phyloP scores from a whole-genome alignment of 371 early-diverging fungal species.

The Blyttiomyces sp. region DNA sequence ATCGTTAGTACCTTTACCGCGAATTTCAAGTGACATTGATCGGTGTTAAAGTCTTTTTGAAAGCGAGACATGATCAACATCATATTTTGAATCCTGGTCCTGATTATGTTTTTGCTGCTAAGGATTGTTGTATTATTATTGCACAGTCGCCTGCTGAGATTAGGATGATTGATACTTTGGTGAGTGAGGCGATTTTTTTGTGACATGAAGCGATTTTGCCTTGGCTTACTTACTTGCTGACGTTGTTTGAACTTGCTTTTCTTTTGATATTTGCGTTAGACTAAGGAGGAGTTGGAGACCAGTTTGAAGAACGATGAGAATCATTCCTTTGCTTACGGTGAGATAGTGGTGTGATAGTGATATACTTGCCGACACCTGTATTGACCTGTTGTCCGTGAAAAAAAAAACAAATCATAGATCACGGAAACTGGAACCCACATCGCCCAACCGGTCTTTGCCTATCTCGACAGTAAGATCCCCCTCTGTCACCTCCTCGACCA shows the following conservation, averaged over 20 bases:
- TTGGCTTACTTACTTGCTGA: too few relatives aligned
- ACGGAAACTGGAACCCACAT: too few relatives aligned
- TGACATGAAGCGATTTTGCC: too few relatives aligned
- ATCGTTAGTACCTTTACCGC: slow-evolving; percentile 48
- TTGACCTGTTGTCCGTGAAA: too few relatives aligned
- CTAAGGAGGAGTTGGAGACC: background rate
- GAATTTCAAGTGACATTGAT: slow-evolving; percentile 72
- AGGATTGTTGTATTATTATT: slow-evolving; percentile 60
- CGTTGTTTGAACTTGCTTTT: too few relatives aligned
- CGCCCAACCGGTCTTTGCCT: too few relatives aligned
- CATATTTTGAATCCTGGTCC: slow-evolving; percentile 58
- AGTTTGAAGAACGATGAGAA: background rate
- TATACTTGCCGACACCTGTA: too few relatives aligned
- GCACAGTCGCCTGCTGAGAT: slow-evolving; percentile 53
- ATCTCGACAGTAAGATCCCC: slow-evolving; percentile 28
- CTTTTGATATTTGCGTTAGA: too few relatives aligned
- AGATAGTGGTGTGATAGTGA: too few relatives aligned
- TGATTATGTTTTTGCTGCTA: slow-evolving; percentile 48
- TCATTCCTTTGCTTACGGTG: background rate
- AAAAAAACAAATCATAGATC: too few relatives aligned
- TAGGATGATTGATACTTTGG: slow-evolving; percentile 6
- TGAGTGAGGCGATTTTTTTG: too few relatives aligned
- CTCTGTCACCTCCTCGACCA: slow-evolving; percentile 26
- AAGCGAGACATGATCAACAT: background rate
- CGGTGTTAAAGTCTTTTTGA: slow-evolving; percentile 49